Conservation (phyloP, 1,284 basidiomycete genomes). For the Phellinidium pouzarii region DNA sequence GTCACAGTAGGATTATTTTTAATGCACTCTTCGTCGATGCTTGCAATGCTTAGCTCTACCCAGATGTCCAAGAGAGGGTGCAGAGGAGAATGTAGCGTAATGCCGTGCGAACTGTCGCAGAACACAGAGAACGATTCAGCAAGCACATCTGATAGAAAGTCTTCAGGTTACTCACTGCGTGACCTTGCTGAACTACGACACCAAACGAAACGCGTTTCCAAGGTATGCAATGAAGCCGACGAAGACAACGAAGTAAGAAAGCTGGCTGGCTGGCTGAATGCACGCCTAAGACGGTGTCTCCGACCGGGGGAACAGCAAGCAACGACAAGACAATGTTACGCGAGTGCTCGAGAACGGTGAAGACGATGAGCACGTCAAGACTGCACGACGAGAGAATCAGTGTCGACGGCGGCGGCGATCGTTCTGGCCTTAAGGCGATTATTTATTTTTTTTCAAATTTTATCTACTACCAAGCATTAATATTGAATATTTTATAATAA, state of each 20-base stretch:
- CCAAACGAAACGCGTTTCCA: background rate
- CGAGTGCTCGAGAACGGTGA: background rate
- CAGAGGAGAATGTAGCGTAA: background rate
- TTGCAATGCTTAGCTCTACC: background rate
- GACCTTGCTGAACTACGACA: background rate
- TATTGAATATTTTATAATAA: background rate
- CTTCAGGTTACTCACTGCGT: background rate
- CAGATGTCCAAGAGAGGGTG: background rate
- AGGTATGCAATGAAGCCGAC: background rate
- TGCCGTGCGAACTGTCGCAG: background rate
- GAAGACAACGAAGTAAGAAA: background rate
- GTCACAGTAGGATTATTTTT: background rate
- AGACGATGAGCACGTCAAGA: background rate
- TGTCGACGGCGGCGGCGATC: slow-evolving; percentile 1
- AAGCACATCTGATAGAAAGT: background rate
- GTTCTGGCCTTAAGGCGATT: slow-evolving; percentile 10
- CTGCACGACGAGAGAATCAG: background rate
- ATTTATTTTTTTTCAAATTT: slow-evolving; percentile 1
- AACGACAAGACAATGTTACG: background rate
- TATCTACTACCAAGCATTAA: background rate
- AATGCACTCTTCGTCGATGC: background rate
- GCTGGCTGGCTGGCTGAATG: background rate
- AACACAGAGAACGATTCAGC: background rate
- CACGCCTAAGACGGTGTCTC: background rate
- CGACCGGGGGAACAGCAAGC: background rate